Evolutionary conservation across 2,329 filamentous ascomycete genomes (phyloP), one percentile per base, ranked within the genome.

Genomic region (Colletotrichum sp.): DNA sequence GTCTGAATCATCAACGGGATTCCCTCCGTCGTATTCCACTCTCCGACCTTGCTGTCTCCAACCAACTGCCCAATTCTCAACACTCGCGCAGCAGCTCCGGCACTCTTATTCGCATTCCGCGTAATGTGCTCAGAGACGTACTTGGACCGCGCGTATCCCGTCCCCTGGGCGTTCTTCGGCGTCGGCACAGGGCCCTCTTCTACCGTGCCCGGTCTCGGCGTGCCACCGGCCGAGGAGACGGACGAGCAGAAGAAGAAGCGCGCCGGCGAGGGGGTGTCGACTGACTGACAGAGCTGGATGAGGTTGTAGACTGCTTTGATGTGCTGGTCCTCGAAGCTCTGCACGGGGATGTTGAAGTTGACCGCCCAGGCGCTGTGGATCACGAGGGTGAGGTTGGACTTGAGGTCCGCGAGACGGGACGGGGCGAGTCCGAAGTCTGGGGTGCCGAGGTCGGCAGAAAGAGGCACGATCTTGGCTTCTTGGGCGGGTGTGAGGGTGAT

Each of bases 61-160:
- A 88, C 83, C 22, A 90, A 84, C 76, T 90, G 88, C 0, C 88
- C 85, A 8, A 84, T 79, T 5, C 87, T 84, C 25, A 83, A 82
- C 25, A 86, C 78, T 48, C 6, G 78, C 28, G 68, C 79, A 60
- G 25, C 64, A 66, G 8, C 79, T 25, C 57, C 57, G 67, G 25
- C 16, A 15, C 12, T 44, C 16, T 44, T 61, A 11, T 8, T 57
- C 34, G 71, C 39, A 11, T 65, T 72, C 30, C 27, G 81, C 65
- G 67, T 82, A 79, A 90, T 85, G n/a, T 87, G 83, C 77, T 90
- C 88, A 0, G 87, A 83, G 3, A 90, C 87, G 63, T 84, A 84
- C 78, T 90, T 90, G 0, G 86, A 87, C 28, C 83, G 81, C 1
- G 87, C 87, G 60, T 90, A 90, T 2, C 89, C 89, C 80, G 88